These are phyloP conservation scores for Nemania sp. DNA, from an alignment of 2,329 filamentous ascomycete species.

Conservation along the genomic window DNA sequence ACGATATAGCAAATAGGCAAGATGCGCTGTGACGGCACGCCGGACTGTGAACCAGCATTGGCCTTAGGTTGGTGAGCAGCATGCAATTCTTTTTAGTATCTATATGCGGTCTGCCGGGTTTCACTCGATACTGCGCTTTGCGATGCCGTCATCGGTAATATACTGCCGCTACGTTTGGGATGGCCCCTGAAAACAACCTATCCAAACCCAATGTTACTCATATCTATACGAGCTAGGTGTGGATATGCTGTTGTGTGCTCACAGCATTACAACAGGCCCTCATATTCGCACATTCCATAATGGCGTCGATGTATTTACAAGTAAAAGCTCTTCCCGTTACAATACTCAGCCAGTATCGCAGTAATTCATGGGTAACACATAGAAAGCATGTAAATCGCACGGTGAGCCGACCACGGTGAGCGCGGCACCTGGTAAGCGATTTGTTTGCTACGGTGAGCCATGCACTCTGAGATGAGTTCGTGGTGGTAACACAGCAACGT, in stretches of 20 bases:
- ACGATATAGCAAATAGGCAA: slow-evolving; percentile 20
- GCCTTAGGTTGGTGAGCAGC: slow-evolving; percentile 9
- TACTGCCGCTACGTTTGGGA: neutral
- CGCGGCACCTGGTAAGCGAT: slow-evolving; percentile 6
- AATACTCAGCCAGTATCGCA: neutral
- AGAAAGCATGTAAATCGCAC: neutral
- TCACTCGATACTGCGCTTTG: slow-evolving; percentile 1
- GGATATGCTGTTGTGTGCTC: neutral
- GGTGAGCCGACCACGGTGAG: slow-evolving; percentile 7
- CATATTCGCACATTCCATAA: neutral
- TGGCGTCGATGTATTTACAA: neutral
- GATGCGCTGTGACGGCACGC: slow-evolving; percentile 16
- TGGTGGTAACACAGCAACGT: slow-evolving; percentile 1
- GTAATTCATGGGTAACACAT: neutral
- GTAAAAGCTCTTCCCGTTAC: neutral
- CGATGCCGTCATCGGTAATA: slow-evolving; percentile 22
- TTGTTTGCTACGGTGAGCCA: slow-evolving; percentile 3
- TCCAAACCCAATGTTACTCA: neutral
- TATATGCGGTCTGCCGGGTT: slow-evolving; percentile 7
- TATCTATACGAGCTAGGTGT: neutral
- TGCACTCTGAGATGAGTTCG: slow-evolving; percentile 8
- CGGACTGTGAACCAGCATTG: slow-evolving; percentile 11
- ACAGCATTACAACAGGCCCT: neutral
- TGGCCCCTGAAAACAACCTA: neutral
- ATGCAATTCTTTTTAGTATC: slow-evolving; percentile 15